phyloP scores from a whole-genome alignment of 805 yeast species.

The Starmerella scarabaei region DNA sequence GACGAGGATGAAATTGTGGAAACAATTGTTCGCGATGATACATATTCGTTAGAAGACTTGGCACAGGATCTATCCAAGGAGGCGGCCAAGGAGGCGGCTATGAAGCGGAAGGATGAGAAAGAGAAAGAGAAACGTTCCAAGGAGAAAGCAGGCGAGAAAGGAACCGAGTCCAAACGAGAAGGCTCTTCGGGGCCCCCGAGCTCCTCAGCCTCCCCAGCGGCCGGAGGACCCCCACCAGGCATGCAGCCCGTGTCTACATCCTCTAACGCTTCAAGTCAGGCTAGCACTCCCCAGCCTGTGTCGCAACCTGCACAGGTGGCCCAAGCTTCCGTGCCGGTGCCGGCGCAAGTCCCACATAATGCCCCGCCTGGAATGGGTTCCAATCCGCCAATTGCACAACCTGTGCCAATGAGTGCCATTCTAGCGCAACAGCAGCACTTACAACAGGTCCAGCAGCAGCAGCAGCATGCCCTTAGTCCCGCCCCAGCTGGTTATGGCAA shows the following conservation, averaged over 20 bases:
- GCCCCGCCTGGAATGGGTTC: slow-evolving; percentile 1
- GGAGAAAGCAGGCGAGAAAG: slow-evolving; percentile 12
- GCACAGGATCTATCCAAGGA: slow-evolving; percentile 28
- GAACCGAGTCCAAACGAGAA: not conserved
- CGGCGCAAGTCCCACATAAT: too few relatives aligned
- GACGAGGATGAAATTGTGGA: slow-evolving; percentile 37
- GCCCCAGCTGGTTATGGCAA: too few relatives aligned
- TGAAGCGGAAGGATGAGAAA: slow-evolving; percentile 13
- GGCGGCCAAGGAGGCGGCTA: slow-evolving; percentile 25
- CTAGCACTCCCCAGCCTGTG: not conserved
- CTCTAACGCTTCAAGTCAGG: too few relatives aligned
- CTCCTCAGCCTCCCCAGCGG: not conserved
- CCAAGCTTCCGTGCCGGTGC: not conserved
- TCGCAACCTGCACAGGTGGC: not conserved
- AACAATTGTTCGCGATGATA: slow-evolving; percentile 24
- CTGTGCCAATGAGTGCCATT: not conserved
- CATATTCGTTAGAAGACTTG: slow-evolving; percentile 27
- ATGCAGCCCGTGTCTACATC: not conserved
- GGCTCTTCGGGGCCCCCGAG: not conserved
- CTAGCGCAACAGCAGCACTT: slow-evolving; percentile 6
- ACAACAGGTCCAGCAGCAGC: slow-evolving; percentile 11
- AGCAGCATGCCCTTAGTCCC: not conserved
- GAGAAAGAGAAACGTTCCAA: slow-evolving; percentile 18
- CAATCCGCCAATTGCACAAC: too few relatives aligned
- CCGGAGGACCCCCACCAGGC: not conserved